Conservation (phyloP, 371 early-diverging fungal species). For the Basidiobolus heterosporus region DNA sequence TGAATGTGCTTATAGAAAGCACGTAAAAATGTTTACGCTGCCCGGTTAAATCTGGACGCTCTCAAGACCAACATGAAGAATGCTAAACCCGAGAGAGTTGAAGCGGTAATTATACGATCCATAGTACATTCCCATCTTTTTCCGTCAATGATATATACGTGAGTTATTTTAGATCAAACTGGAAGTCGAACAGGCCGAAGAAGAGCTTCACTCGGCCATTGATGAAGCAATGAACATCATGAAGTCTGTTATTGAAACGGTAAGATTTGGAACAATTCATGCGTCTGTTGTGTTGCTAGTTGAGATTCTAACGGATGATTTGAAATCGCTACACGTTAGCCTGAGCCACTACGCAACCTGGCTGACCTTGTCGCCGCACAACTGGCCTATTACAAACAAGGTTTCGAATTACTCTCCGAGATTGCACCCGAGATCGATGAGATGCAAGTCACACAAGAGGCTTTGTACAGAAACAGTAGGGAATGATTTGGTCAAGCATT, state of each 20-base stretch:
- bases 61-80: conserved; percentile 57
- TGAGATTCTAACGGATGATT: too few species aligned
- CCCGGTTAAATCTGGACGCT: conserved; percentile 68
- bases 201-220: conserved; percentile 77
- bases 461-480: conserved; percentile 48
- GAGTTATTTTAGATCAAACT: conserved; percentile 15
- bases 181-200: conserved; percentile 80
- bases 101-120: conserved; percentile 18
- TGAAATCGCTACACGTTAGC: conserved; percentile 22
- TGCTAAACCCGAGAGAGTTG: conserved; percentile 43
- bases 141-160: too few species aligned
- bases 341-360: conserved; percentile 67
- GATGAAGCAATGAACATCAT: conserved; percentile 81
- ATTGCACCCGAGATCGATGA: conserved; percentile 82
- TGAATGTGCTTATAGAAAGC: conserved; percentile 31
- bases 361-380: conserved; percentile 75
- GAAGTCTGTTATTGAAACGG: conserved; percentile 73
- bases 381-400: conserved; percentile 66
- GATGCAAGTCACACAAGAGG: conserved; percentile 77
- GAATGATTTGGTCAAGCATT: conserved; percentile 8
- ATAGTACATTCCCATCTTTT: too few species aligned
- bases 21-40: conserved; percentile 57
- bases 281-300: too few species aligned
- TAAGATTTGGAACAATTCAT: conserved; percentile 10
- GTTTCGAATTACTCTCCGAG: conserved; percentile 55